Base-by-base conservation (phyloP, 2,329 filamentous ascomycete species). In the Sarocladiaceae sp. region DNA sequence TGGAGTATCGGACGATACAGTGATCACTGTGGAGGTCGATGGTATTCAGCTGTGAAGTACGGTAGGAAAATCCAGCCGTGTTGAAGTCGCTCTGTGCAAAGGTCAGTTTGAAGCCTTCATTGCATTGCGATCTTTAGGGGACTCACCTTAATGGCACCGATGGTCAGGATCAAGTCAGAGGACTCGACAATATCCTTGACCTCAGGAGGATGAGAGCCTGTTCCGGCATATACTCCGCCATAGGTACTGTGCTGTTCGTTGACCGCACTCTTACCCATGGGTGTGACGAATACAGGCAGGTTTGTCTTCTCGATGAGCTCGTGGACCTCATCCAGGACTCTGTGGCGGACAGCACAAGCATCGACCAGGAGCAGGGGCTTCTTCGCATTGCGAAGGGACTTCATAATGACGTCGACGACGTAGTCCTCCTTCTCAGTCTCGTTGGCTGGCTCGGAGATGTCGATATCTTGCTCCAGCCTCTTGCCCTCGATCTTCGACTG, bases 211-310 rank as follows among this genome's bases (percentile, higher is more conserved):
- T 85, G 80, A 28, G 86, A 90, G 31, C 86, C 89, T 54, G 79
- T 79, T n/a, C 91, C 91, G 8, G 87, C 87, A 66, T 96, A 95
- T 4, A 96, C 88, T 57, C 91, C 91, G 20, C 88, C 88, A 59
- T 87, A 96, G 62, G 82, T 87, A n/a, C 78, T 73, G 44, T 87
- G 78, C 2, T 79, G 80, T 68, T 96, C 90, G 61, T 94, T 80
- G 44, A 96, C 80, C 18, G 88, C 87, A 17, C 90, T 82, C 71
- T 96, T 96, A 44, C 90, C 90, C 87, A 95, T 95, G 2, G 90
- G 89, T 0, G 90, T 87, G n/a, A 92, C 88, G 60, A 94, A 95
- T 0, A 88, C 86, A 4, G 91, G 90, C 7, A 96, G 73, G 3
- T 82, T 76, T 1, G 88, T 88, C 67, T 86, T 88, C 55, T 85